Evolutionary conservation across 2,329 filamentous ascomycete genomes (phyloP).

Genomic region (Sporothrix variecibatus): DNA sequence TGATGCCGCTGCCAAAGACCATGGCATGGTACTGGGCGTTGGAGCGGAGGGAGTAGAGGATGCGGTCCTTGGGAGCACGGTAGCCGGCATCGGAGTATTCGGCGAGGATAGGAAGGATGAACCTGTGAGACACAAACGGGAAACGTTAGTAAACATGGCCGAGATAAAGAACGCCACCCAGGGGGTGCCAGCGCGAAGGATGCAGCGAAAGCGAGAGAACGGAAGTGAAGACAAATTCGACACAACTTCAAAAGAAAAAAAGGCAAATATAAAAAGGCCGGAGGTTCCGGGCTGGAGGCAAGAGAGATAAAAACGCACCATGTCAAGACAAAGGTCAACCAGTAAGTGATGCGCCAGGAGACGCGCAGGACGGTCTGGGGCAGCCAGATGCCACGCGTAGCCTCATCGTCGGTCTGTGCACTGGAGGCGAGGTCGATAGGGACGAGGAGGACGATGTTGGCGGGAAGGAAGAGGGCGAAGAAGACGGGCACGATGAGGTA

Average conservation of each 20-base stretch:
- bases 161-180: not conserved
- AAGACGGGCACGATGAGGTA: slow-evolving; percentile 93
- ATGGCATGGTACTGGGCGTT: slow-evolving; percentile 90
- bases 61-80: slow-evolving; percentile 76
- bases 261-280: not conserved
- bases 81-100: slow-evolving; percentile 96
- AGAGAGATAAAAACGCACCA: slow-evolving; percentile 60
- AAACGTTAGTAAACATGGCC: not conserved
- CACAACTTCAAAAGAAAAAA: not conserved
- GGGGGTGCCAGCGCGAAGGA: not conserved
- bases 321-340: slow-evolving; percentile 92
- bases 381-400: slow-evolving; percentile 82
- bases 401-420: slow-evolving; percentile 69
- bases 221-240: not conserved
- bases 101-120: slow-evolving; percentile 87
- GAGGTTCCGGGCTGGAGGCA: not conserved
- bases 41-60: slow-evolving; percentile 80
- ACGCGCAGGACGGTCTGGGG: slow-evolving; percentile 76
- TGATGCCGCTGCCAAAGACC: slow-evolving; percentile 67
- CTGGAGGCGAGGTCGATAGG: slow-evolving; percentile 94
- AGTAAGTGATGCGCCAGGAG: slow-evolving; percentile 93
- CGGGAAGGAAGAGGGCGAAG: slow-evolving; percentile 89
- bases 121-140: slow-evolving; percentile 51
- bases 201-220: not conserved
- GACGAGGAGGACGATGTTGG: slow-evolving; percentile 86